Base-by-base conservation (phyloP, 164 flowering plant genomes). In the Vitis rotundifolia region DNA sequence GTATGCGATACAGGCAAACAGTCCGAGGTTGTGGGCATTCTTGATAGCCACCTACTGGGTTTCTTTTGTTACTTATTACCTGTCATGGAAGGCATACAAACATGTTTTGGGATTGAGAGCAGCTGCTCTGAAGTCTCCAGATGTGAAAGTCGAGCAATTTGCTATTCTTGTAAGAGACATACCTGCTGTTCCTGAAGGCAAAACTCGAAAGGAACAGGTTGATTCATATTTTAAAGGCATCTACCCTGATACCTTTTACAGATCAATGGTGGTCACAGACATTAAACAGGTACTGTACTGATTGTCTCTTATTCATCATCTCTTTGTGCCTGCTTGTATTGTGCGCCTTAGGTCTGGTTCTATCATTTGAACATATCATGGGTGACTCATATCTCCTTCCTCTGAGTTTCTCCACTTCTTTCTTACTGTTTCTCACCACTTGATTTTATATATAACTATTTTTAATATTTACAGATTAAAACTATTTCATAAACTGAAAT, bases 21-120 rank as follows among this genome's bases (percentile, higher is more conserved):
- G 96, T 78, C 61, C 77, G 1, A 81, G 97, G 80, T 61, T 95
- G 67, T 95, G 99, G 99, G 99, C 90, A 29, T 93, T 87, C 75
- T 12, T 91, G 55, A 22, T 79, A 16, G 89, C 81, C 3, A 64
- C 77, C 19, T 95, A 90, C 75, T 89, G 94, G 97, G 91, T 95
- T 65, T 86, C 98, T n/a, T 54, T 95, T 59, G 89, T 89, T 51
- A 62, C 97, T 16, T 86, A 87, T 76, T 86, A 66, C 81, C 71
- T 93, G 29, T 73, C 90, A 64, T 95, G 97, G 97, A 91, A 79
- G 71, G 96, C 97, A 22, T 95, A 95, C 68, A 84, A 80, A 10
- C 99, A 93, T 83, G 98, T 89, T 28, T 68, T 89, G 26, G 76
- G 60, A 9, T 76, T 95, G 52, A 80, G 99, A 80, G 86, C 85